phyloP scores from a whole-genome alignment of 225 moss, liverwort and hornwort genomes.

The Straminergon stramineum region DNA sequence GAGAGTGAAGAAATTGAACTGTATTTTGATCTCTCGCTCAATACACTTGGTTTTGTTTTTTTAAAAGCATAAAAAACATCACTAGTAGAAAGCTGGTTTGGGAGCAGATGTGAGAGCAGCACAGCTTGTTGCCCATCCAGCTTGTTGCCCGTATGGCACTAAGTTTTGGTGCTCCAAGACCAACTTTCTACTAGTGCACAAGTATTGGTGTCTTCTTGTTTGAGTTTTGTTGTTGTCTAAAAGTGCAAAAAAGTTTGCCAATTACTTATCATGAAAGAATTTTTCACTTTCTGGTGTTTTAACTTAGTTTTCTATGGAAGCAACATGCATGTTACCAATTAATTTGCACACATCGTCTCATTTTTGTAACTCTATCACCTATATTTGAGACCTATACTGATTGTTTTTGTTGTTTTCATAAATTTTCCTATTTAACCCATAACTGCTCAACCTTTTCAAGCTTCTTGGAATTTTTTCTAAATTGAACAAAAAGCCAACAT shows the following conservation, averaged over 20 bases:
- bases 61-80: neutral
- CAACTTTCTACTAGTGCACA: neutral
- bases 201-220: neutral
- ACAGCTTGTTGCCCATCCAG: neutral
- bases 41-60: neutral
- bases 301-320: neutral
- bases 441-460: neutral
- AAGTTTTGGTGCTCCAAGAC: neutral
- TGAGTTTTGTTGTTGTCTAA: neutral
- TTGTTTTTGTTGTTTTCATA: neutral
- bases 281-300: neutral
- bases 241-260: too few species aligned
- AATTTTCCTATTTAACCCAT: neutral
- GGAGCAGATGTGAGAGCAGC: neutral
- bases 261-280: neutral
- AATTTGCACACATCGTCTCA: neutral
- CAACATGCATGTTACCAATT: neutral
- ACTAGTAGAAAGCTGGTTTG: neutral
- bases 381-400: rapidly evolving
- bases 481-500: too few species aligned
- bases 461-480: neutral
- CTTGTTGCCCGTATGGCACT: neutral
- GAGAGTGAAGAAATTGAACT: neutral
- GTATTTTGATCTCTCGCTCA: neutral
- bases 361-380: neutral